A percentile compares a stretch with the other conserved stretches of the same genome.
Conservation (phyloP, 2,329 filamentous ascomycete species). For the Diaporthe citriasiana region DNA sequence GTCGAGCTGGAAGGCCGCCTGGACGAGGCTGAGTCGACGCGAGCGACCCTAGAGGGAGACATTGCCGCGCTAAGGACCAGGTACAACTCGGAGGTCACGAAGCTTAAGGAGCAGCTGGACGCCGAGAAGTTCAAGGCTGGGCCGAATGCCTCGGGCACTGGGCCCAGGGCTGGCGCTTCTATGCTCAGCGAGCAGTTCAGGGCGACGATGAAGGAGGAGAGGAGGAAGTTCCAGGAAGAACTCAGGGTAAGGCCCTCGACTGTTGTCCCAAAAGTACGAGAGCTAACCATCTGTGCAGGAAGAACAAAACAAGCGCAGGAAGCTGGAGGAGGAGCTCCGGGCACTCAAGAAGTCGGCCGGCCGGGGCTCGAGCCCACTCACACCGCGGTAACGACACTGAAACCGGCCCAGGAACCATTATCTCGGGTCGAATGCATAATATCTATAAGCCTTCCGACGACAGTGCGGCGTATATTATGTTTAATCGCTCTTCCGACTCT, state of each 20-base stretch:
- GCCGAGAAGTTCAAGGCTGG: conserved; percentile 61
- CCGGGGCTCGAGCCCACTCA: conserved; percentile 59
- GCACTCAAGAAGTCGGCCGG: conserved; percentile 59
- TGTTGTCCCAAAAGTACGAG: not conserved
- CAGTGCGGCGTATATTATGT: conserved; percentile 34
- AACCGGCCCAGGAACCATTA: conserved; percentile 8
- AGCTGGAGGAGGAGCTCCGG: conserved; percentile 65
- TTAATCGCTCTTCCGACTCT: conserved; percentile 31
- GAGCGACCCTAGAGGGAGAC: conserved; percentile 56
- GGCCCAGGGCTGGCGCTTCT: conserved; percentile 60
- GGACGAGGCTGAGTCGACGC: conserved; percentile 56
- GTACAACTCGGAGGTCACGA: conserved; percentile 59
- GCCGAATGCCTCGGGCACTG: conserved; percentile 51
- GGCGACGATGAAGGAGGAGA: conserved; percentile 68
- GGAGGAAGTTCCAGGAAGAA: conserved; percentile 70
- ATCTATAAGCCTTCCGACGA: conserved; percentile 23
- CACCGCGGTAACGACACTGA: conserved; percentile 50
- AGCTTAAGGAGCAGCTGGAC: conserved; percentile 67
- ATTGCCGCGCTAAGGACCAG: conserved; percentile 53
- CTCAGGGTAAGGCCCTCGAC: conserved; percentile 57
- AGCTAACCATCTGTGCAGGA: conserved; percentile 58
- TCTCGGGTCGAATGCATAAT: conserved; percentile 25
- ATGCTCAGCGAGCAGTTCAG: conserved; percentile 71
- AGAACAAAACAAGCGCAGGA: conserved; percentile 63
- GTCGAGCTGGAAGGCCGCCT: conserved; percentile 59